Conservation (phyloP, 2,329 filamentous ascomycete genomes). For the Diaporthe citriasiana region DNA sequence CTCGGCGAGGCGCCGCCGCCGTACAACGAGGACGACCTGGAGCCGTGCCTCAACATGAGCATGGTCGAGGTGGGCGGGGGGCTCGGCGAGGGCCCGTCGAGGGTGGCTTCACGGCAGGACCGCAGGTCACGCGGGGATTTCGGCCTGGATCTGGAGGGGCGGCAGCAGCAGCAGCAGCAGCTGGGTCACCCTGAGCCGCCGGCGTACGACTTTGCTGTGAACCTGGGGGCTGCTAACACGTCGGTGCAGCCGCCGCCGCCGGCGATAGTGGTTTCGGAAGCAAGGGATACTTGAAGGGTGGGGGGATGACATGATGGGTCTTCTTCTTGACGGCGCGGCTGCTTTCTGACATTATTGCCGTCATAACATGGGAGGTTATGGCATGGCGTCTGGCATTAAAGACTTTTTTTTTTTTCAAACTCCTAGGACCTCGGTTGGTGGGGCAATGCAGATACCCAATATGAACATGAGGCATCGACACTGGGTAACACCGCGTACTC, state of each 20-base stretch:
- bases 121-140: background rate
- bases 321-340: no score
- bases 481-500: background rate
- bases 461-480: constrained; percentile 25
- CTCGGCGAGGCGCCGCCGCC: constrained; percentile 48
- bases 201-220: constrained; percentile 26
- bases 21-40: constrained; percentile 40
- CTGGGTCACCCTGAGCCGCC: constrained; percentile 1
- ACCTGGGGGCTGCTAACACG: background rate
- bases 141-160: background rate
- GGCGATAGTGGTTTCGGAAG: background rate
- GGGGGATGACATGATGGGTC: no score
- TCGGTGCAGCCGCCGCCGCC: constrained; percentile 8
- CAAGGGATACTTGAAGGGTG: background rate
- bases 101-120: constrained; percentile 16
- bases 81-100: constrained; percentile 8
- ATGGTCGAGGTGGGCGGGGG: background rate
- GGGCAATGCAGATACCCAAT: constrained; percentile 10
- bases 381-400: background rate
- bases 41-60: constrained; percentile 15
- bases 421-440: background rate
- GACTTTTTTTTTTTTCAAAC: background rate
- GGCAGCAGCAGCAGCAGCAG: background rate
- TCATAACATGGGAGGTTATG: background rate
- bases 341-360: background rate